These are phyloP conservation scores for Starmera caribaea DNA, from an alignment of 805 yeast species.

Conservation along the genomic window DNA sequence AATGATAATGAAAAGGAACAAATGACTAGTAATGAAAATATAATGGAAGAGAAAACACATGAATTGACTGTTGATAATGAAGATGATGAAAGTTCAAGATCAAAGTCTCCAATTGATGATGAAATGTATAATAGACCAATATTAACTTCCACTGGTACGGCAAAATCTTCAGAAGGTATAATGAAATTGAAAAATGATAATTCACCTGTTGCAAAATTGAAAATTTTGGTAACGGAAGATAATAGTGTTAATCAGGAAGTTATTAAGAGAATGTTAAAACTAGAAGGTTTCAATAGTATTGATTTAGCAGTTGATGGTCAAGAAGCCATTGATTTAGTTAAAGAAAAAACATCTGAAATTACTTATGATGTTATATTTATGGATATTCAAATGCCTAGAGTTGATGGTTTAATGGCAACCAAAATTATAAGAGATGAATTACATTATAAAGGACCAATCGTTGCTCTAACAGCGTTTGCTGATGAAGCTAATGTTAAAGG, in stretches of 20 bases:
- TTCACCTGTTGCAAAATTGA: conserved; percentile 10
- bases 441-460: conserved; percentile 62
- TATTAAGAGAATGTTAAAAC: conserved; percentile 72
- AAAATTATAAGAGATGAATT: conserved; percentile 56
- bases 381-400: conserved; percentile 97
- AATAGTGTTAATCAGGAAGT: conserved; percentile 93
- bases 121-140: conserved; percentile 21
- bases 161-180: conserved; percentile 19
- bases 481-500: conserved; percentile 83
- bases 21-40: conserved; percentile 1
- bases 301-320: conserved; percentile 84
- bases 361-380: conserved; percentile 70
- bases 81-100: conserved; percentile 1
- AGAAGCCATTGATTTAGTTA: conserved; percentile 70
- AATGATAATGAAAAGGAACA: neutral
- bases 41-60: neutral
- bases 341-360: conserved; percentile 16
- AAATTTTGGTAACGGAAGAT: conserved; percentile 86
- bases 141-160: conserved; percentile 31
- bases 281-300: conserved; percentile 70
- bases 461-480: conserved; percentile 93
- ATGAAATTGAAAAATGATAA: conserved; percentile 4
- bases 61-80: neutral
- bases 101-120: neutral
- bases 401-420: conserved; percentile 86